Percentiles rank a stretch among this genome's conserved stretches.
Evolutionary conservation across 495 filamentous ascomycete genomes (phyloP).

Genomic region (Lepraria neglecta): DNA sequence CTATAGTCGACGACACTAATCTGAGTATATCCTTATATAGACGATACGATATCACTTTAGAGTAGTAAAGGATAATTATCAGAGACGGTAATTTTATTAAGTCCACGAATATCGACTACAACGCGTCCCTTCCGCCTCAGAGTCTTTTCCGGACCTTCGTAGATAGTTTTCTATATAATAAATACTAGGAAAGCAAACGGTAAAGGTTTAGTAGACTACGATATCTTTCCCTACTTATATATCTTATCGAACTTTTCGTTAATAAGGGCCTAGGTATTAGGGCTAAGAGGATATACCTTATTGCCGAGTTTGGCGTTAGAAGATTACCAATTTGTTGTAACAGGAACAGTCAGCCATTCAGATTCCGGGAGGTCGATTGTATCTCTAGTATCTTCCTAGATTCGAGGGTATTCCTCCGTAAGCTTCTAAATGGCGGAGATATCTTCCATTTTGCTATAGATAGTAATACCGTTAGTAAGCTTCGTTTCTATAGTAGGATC

Average conservation of each 20-base stretch:
- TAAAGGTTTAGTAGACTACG: neutral
- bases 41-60: neutral
- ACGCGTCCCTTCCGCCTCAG: neutral
- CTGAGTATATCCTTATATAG: neutral
- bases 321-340: neutral
- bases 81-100: neutral
- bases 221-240: neutral
- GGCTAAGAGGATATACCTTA: neutral
- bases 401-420: neutral
- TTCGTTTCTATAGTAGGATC: neutral
- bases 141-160: neutral
- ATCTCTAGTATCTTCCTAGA: neutral
- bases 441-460: neutral
- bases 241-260: neutral
- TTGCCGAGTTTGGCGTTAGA: neutral
- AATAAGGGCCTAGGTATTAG: neutral
- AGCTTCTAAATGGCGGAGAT: neutral
- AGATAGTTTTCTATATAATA: neutral
- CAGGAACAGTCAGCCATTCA: neutral
- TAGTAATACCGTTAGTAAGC: neutral
- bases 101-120: neutral
- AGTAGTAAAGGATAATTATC: neutral
- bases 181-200: neutral
- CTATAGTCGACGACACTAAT: neutral
- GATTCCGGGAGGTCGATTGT: neutral